Evolutionary conservation across 2,329 filamentous ascomycete genomes (phyloP), one percentile per base, ranked within the genome.

Genomic region (Epichloe amarillans): DNA sequence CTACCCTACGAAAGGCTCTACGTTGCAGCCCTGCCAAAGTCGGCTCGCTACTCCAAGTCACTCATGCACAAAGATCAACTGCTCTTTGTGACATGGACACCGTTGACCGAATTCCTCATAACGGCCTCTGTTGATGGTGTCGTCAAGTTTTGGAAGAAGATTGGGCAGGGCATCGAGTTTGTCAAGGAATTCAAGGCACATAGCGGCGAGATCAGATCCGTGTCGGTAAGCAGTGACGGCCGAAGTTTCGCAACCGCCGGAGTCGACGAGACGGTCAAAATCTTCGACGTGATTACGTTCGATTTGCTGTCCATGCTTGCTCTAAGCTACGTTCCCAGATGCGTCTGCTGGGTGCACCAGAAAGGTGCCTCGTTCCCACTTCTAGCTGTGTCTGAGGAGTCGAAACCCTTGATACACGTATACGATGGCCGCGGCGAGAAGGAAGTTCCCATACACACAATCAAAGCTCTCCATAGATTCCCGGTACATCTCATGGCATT

Each of bases 91-190:
- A 94, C 84, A 12, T 83, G 95, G 65, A 95, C 94, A 1, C 90
- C 90, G 1, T 73, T 84, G 53, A 96, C 91, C 53, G 93, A 97
- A 59, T 98, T 98, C 64, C 74, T 98, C 38, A 93, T 98, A 55
- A 98, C 93, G 1, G 88, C 86, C 54, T 97, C 93, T 0, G 72
- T 87, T 42, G 93, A 98, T 64, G 94, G 94, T n/a, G 85, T 91
- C 0, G 91, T 97, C 59, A 98, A 98, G 68, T 98, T 98, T 66
- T 98, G 93, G 93, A 98, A 98, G 72, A 98, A 98, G 71, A 79
- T 86, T 56, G 83, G 81, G 2, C 83, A 87, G 36, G 88, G 88
- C 1, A 86, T 98, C 52, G 94, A 98, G 69, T 98, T 98, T 62
- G 91, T 97, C 49, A 98, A 98, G 70, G 90, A 98, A 69, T 98